Base-by-base conservation (phyloP, 345 rosid genomes). In the Reutealis trisperma region DNA sequence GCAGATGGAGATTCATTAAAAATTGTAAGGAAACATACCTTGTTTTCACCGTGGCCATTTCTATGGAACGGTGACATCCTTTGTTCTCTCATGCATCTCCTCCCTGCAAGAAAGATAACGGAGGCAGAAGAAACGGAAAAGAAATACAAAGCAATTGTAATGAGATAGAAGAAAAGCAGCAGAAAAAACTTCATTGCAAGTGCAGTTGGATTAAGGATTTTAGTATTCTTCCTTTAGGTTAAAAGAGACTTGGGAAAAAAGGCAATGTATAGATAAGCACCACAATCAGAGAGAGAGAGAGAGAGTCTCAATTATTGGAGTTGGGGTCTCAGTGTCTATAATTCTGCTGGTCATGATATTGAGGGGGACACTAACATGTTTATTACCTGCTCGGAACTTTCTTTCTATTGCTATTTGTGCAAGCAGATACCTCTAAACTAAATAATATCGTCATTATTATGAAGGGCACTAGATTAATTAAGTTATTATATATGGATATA, bases 181-280 rank as follows among this genome's bases (percentile, higher is more conserved):
- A 45, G 68, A 66, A 54, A 47, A 30, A 82, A 49, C 63, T 74
- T 86, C 89, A 82, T 86, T 72, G 30, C 72, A 63, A 76, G 14
- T 72, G 37, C 57, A 67, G 44, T 34, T 57, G 27, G 61, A 32
- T 74, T 4, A 32, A 22, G 57, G 18, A 37, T 14, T 63, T 75
- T 30, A 24, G 1, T 25, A 32, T 71, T n/a, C 42, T 37, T 37
- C 41, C 6, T 37, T 65, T 22, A 66, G 55, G 60, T 65, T 63
- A 57, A 47, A 57, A 45, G 44, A 37, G 22, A 68, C 61, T 70
- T 67, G 66, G 30, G 58, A 65, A 49, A 74, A 49, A 61, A 67
- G 60, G 47, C 73, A 72, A 37, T 37, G 41, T 70, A 72, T 44
- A 47, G 8, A 54, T 42, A 45, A 63, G 44, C 54, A 62, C 32